phyloP scores from a whole-genome alignment of 441 rosid species.

The Breynia disticha region DNA sequence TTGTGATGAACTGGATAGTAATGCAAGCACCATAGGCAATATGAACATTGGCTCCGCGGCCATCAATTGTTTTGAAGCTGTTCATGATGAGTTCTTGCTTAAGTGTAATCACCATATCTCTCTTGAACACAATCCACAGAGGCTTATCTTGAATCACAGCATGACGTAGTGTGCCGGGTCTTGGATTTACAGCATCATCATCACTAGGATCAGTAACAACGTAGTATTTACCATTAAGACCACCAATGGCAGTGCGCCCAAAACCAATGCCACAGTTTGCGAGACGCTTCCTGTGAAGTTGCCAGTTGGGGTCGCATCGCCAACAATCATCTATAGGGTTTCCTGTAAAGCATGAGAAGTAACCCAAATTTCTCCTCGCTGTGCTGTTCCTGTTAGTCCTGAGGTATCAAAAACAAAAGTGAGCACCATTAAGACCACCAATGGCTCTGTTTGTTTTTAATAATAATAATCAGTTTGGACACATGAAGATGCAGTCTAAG shows the following conservation, averaged over 20 bases:
- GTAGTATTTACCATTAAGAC: conserved; percentile 71
- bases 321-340: conserved; percentile 95
- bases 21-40: conserved; percentile 85
- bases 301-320: conserved; percentile 86
- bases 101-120: conserved; percentile 77
- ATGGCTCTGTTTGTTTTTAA: too few species aligned
- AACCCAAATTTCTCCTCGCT: conserved; percentile 62
- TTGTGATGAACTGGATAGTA: conserved; percentile 68
- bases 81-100: conserved; percentile 90
- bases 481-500: conserved; percentile 11
- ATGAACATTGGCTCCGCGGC: conserved; percentile 82
- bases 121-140: conserved; percentile 71
- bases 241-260: conserved; percentile 79
- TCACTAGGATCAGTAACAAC: conserved; percentile 61
- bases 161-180: conserved; percentile 71
- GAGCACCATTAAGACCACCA: too few species aligned
- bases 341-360: conserved; percentile 67
- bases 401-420: conserved; percentile 1
- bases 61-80: conserved; percentile 82
- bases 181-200: conserved; percentile 65
- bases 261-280: conserved; percentile 88
- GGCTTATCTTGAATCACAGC: conserved; percentile 84
- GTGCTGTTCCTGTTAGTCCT: conserved; percentile 51
- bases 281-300: conserved; percentile 50
- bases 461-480: too few species aligned